Conservation (phyloP, 2,329 filamentous ascomycete species). For the Incumbomyces lentus region DNA sequence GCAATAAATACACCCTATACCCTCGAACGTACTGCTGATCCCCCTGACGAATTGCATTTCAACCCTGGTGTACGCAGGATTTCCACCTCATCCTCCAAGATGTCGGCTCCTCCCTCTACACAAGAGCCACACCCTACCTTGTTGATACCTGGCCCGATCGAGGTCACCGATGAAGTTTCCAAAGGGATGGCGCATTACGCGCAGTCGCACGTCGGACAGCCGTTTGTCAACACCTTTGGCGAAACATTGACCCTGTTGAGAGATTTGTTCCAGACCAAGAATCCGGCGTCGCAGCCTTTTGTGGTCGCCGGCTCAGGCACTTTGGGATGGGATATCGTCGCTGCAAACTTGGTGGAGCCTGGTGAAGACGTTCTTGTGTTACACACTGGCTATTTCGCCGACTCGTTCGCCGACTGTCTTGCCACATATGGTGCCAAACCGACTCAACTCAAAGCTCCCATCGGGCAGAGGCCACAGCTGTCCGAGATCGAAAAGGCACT, state of each 20-base stretch:
- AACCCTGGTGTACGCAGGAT: conserved; percentile 18
- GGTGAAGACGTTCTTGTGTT: conserved; percentile 87
- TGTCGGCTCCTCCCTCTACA: conserved; percentile 18
- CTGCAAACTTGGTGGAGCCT: conserved; percentile 82
- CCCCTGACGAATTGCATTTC: conserved; percentile 45
- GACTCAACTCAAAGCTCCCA: conserved; percentile 78
- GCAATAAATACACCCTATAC: conserved; percentile 55
- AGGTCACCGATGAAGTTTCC: conserved; percentile 19
- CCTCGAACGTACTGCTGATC: conserved; percentile 43
- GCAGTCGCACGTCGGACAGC: conserved; percentile 84
- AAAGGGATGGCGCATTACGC: conserved; percentile 20
- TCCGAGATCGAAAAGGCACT: conserved; percentile 81
- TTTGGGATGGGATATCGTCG: conserved; percentile 90
- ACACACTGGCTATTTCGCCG: conserved; percentile 93
- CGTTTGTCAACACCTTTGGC: conserved; percentile 82
- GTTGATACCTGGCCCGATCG: conserved; percentile 75
- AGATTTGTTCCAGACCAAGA: conserved; percentile 85
- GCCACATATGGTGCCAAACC: conserved; percentile 81
- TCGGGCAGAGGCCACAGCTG: conserved; percentile 78
- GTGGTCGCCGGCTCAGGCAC: conserved; percentile 91
- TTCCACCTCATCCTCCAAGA: conserved; percentile 12
- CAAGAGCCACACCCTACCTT: conserved; percentile 59
- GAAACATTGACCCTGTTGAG: conserved; percentile 80
- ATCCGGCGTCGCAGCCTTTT: conserved; percentile 76
- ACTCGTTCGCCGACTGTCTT: conserved; percentile 88